Evolutionary conservation across 202 grass and related monocot genomes (phyloP), one percentile per base, ranked within the genome.

Genomic region (Brachypodium distachyon): DNA sequence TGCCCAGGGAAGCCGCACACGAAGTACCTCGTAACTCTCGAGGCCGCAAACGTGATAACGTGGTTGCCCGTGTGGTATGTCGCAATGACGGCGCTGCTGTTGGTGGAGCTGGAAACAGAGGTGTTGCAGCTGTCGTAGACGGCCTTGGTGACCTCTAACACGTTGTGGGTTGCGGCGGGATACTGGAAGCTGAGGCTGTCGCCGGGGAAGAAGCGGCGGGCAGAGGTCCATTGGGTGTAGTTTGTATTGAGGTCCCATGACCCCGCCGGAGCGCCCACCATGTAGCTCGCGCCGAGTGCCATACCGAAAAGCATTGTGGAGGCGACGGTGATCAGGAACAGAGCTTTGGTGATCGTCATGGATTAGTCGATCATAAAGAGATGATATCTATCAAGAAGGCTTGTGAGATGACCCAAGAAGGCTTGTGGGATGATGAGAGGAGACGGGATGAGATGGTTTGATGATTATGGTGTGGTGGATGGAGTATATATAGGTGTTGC

Each of bases 121-220:
- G 1, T 7, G 42, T 70, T 67, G 86, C 86, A 92, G 0, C 72
- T 3, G 67, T 49, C 77, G 18, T 89, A 74, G 76, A 19, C 66
- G 2, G 62, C 61, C 66, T 12, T 83, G 16, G 19, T 84, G 26
- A 93, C 86, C 81, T 89, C 90, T 18, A 86, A 5, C 27, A 93
- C 86, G 42, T 75, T 11, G 37, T 92, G 90, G 47, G 31, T 32
- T 0, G 23, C 7, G 4, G 14, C 34, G 1, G 59, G 2, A 34
- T 92, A 89, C 23, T 43, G 69, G 70, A 92, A 92, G 47, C 78
- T 66, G 27, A 96, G 29, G 38, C 55, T 28, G 76, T 96, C 92
- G 23, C 86, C 86, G 7, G 70, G 1, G 48, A 33, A 48, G 53
- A 96, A 88, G n/a, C 1, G 84, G 61, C 67, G n/a, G 48, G 2